phyloP scores from a whole-genome alignment of 306 rosid genomes.

The Urtica urens region DNA sequence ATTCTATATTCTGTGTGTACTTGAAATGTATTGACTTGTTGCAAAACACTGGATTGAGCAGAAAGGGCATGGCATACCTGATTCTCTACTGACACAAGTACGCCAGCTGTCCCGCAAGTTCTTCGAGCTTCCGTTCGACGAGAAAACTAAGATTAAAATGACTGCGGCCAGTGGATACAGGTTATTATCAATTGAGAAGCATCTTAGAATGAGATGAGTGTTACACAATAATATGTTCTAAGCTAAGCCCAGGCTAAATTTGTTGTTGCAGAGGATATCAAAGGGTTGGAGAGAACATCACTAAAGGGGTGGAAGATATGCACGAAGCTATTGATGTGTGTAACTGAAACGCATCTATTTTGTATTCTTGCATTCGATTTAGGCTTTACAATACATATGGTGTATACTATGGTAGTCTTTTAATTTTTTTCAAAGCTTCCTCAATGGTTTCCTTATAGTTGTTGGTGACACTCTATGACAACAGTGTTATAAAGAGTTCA shows the following conservation, averaged over 20 bases:
- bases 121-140: slow-evolving; percentile 70
- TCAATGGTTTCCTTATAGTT: neutral
- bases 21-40: too few species aligned
- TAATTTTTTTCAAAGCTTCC: neutral
- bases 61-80: slow-evolving; percentile 80
- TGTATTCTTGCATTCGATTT: neutral
- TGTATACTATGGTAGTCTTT: neutral
- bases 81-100: slow-evolving; percentile 47
- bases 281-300: slow-evolving; percentile 67
- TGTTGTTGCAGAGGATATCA: slow-evolving; percentile 68
- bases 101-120: slow-evolving; percentile 41
- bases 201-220: too few species aligned
- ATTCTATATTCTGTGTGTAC: too few species aligned
- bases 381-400: neutral
- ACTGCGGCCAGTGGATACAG: slow-evolving; percentile 56
- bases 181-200: slow-evolving; percentile 22
- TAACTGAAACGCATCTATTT: neutral
- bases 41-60: slow-evolving; percentile 19
- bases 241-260: slow-evolving; percentile 11
- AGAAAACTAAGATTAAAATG: slow-evolving; percentile 65
- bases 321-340: slow-evolving; percentile 96
- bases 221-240: neutral
- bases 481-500: slow-evolving; percentile 79
- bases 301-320: slow-evolving; percentile 70
- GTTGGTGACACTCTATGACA: neutral